These are phyloP conservation scores for Vitis hybrid DNA, from an alignment of 177 flowering plant genomes.

Conservation along the genomic window DNA sequence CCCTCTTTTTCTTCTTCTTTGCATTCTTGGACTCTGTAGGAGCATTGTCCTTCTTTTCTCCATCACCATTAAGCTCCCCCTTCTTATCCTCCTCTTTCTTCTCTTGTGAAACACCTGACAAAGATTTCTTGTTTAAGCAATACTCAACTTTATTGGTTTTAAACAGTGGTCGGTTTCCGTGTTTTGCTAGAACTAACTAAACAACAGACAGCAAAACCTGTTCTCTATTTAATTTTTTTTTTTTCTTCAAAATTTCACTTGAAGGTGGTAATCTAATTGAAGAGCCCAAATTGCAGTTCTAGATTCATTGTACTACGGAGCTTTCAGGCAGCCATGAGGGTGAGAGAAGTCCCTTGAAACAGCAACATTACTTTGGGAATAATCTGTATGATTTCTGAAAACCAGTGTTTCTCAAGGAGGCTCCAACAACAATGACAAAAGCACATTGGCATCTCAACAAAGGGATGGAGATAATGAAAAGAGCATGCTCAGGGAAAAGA, in stretches of 20 bases:
- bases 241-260: no score
- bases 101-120: conserved; percentile 41
- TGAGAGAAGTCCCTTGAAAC: no score
- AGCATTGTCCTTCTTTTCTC: conserved; percentile 55
- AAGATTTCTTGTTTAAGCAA: background rate
- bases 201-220: background rate
- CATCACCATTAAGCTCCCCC: conserved; percentile 41
- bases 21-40: conserved; percentile 66
- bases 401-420: no score
- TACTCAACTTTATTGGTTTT: background rate
- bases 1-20: conserved; percentile 96
- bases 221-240: no score
- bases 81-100: conserved; percentile 50
- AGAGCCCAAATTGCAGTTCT: no score
- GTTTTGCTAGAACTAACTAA: background rate
- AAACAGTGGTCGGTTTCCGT: background rate
- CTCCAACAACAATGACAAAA: no score
- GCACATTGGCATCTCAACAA: background rate
- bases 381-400: no score
- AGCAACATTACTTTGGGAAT: no score
- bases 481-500: background rate
- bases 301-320: no score
- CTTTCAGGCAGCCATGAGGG: no score
- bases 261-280: no score
- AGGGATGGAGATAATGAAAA: background rate